Percentiles rank a stretch among this genome's conserved stretches.
Conservation (phyloP, 1,284 basidiomycete species). For the Ceratobasidium theobromae region DNA sequence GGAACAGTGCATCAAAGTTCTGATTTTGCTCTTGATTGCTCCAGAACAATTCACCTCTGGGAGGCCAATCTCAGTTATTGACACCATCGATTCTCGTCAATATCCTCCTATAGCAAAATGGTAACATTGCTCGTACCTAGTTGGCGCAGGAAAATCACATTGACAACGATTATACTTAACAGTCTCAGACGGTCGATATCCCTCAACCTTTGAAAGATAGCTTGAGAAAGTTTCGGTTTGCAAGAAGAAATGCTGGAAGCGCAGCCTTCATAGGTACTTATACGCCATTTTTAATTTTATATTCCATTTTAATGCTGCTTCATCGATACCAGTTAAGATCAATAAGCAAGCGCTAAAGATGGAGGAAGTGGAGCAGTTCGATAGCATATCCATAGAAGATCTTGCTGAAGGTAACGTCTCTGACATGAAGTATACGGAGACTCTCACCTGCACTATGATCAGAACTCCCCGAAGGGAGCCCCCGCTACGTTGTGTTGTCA, state of each 20-base stretch:
- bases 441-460: slow-evolving; percentile 18
- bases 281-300: not conserved
- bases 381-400: slow-evolving; percentile 74
- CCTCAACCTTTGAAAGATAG: slow-evolving; percentile 71
- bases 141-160: not conserved
- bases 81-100: no score
- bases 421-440: not conserved
- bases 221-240: slow-evolving; percentile 82
- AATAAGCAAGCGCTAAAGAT: slow-evolving; percentile 76
- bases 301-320: not conserved
- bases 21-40: no score
- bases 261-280: slow-evolving; percentile 64
- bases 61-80: no score
- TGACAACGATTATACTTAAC: not conserved
- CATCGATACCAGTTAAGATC: slow-evolving; percentile 63
- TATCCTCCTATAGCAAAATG: not conserved
- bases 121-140: not conserved
- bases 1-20: no score
- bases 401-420: slow-evolving; percentile 69
- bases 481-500: slow-evolving; percentile 82
- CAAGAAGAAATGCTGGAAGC: slow-evolving; percentile 62
- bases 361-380: slow-evolving; percentile 79
- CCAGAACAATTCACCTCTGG: no score
- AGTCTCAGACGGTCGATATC: slow-evolving; percentile 82
- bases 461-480: slow-evolving; percentile 91